These are phyloP conservation scores for Pseudodiploospora longispora DNA, from an alignment of 2,329 filamentous ascomycete genomes.

Conservation along the genomic window DNA sequence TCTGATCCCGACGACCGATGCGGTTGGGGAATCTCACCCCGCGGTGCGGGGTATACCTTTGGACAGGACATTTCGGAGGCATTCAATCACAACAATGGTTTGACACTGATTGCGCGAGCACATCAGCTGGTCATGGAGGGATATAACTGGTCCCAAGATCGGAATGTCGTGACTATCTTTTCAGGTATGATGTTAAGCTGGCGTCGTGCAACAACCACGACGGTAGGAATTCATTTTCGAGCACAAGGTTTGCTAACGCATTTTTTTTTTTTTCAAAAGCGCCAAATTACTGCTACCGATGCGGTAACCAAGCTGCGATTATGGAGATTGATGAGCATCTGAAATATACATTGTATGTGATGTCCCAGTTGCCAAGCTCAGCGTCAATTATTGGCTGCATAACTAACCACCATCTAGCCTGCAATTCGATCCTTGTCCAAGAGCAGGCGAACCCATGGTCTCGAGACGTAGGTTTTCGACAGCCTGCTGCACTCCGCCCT, in stretches of 20 bases:
- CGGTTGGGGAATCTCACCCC: constrained; percentile 91
- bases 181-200: constrained; percentile 53
- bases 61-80: constrained; percentile 97
- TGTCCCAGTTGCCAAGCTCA: not conserved
- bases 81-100: constrained; percentile 97
- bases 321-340: constrained; percentile 99
- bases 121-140: constrained; percentile 99
- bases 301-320: constrained; percentile 98
- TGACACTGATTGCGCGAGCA: constrained; percentile 90
- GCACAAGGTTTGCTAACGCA: constrained; percentile 6
- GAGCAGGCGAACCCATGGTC: constrained; percentile 97
- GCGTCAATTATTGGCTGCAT: not conserved
- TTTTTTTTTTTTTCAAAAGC: constrained; percentile 34
- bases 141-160: constrained; percentile 98
- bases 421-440: constrained; percentile 97
- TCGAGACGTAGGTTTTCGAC: constrained; percentile 61
- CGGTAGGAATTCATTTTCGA: too few species aligned
- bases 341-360: constrained; percentile 89
- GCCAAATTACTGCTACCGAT: constrained; percentile 96
- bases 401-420: constrained; percentile 52
- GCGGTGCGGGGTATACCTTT: constrained; percentile 91
- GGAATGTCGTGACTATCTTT: constrained; percentile 98
- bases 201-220: not conserved
- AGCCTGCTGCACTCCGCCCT: not conserved
- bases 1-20: constrained; percentile 95